These are phyloP conservation scores for Achaetomiella virescens DNA, from an alignment of 495 filamentous ascomycete species.

Conservation along the genomic window DNA sequence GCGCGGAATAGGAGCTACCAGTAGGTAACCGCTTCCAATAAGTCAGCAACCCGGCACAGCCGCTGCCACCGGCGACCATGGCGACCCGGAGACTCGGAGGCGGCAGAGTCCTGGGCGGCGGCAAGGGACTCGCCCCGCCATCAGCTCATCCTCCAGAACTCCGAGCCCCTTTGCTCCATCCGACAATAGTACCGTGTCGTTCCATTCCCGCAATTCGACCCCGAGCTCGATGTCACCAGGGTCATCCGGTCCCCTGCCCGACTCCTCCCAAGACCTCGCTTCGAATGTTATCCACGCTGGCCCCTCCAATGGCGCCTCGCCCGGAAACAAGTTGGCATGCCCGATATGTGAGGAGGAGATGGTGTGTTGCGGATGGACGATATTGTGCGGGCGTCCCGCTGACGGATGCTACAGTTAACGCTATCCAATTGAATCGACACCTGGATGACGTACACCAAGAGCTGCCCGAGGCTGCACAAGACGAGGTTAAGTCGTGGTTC, in stretches of 20 bases:
- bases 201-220: constrained; percentile 32
- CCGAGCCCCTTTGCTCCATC: constrained; percentile 43
- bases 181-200: constrained; percentile 50
- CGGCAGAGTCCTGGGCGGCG: constrained; percentile 80
- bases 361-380: constrained; percentile 36
- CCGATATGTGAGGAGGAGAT: constrained; percentile 98
- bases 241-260: constrained; percentile 36
- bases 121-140: constrained; percentile 67
- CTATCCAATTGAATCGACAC: constrained; percentile 90
- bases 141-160: constrained; percentile 25
- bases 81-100: constrained; percentile 79
- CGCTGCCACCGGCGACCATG: constrained; percentile 43
- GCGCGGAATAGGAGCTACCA: background rate
- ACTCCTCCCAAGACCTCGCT: constrained; percentile 40
- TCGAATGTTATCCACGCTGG: constrained; percentile 45
- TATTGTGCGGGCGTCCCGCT: background rate
- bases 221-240: constrained; percentile 29
- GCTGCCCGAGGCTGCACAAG: constrained; percentile 86
- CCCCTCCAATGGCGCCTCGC: constrained; percentile 34
- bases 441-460: constrained; percentile 92
- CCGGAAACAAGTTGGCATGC: constrained; percentile 61
- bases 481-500: constrained; percentile 98
- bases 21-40: background rate
- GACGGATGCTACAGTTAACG: constrained; percentile 56
- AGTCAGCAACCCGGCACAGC: background rate